Conservation (phyloP, 257 asterid species). For the Primulina huaijiensis region DNA sequence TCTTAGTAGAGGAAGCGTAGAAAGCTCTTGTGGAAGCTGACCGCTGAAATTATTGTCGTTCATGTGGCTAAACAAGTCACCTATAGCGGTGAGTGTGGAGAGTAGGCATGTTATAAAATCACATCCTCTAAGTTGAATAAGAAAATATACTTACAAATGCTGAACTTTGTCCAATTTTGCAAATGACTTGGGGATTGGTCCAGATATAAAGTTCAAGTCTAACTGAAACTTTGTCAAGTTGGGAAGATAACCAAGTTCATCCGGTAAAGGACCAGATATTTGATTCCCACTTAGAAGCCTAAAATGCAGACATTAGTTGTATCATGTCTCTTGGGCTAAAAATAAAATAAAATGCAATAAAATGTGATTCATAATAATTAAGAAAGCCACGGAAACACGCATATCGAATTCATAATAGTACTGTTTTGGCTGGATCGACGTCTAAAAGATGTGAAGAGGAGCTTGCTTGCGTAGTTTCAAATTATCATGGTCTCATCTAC, state of each 20-base stretch:
- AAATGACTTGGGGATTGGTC: conserved; percentile 45
- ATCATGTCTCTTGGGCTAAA: not conserved
- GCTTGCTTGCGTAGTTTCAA: too few relatives aligned
- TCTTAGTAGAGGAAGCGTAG: conserved; percentile 34
- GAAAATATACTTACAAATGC: conserved; percentile 40
- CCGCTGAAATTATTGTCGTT: conserved; percentile 46
- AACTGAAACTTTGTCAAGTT: conserved; percentile 43
- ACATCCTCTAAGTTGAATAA: conserved; percentile 1
- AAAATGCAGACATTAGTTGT: conserved; percentile 5
- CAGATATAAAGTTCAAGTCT: conserved; percentile 44
- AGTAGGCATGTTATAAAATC: not conserved
- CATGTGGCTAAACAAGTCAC: conserved; percentile 48
- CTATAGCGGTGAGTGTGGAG: not conserved
- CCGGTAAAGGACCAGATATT: conserved; percentile 43
- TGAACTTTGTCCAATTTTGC: conserved; percentile 39
- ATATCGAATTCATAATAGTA: too few relatives aligned
- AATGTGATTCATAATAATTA: not conserved
- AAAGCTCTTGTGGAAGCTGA: conserved; percentile 48
- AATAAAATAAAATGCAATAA: not conserved
- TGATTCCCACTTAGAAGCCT: conserved; percentile 53
- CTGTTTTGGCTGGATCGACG: too few relatives aligned
- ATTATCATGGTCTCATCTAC: too few relatives aligned
- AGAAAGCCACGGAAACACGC: too few relatives aligned
- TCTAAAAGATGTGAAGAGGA: too few relatives aligned
- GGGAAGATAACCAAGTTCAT: conserved; percentile 47